Conservation (phyloP, 208 protist genomes). For the Leishmania arabica region DNA sequence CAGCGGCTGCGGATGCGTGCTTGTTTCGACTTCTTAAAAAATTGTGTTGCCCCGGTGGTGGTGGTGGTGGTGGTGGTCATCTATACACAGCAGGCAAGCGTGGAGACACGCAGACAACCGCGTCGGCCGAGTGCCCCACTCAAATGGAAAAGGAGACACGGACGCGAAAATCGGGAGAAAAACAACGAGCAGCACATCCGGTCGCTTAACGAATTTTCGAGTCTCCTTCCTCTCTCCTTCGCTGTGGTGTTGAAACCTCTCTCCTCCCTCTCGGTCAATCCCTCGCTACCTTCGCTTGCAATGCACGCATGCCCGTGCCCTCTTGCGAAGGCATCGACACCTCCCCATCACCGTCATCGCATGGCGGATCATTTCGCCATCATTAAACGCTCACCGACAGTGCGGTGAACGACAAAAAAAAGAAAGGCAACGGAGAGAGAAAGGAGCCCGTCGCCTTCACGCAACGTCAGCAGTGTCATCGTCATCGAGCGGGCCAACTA, state of each 20-base stretch:
- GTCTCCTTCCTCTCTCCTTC: background rate
- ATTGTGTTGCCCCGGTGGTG: background rate
- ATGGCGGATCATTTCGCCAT: background rate
- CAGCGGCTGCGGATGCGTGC: background rate
- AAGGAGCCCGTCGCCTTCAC: background rate
- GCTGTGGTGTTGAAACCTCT: background rate
- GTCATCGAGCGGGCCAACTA: background rate
- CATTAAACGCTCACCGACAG: background rate
- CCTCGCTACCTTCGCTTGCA: background rate
- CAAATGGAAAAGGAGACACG: background rate
- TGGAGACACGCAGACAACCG: background rate
- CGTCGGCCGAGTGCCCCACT: background rate
- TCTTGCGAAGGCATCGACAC: background rate
- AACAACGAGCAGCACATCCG: background rate
- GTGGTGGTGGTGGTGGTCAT: background rate
- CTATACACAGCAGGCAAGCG: background rate
- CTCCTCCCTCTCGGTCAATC: background rate
- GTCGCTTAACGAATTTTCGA: background rate
- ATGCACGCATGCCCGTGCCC: background rate
- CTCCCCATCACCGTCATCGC: background rate
- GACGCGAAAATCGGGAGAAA: background rate
- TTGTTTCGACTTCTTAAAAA: background rate
- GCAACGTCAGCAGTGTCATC: background rate
- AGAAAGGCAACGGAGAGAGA: background rate
- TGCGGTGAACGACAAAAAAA: background rate